Evolutionary conservation across 257 asterid genomes (phyloP).

Genomic region (Gynochthodes officinalis): DNA sequence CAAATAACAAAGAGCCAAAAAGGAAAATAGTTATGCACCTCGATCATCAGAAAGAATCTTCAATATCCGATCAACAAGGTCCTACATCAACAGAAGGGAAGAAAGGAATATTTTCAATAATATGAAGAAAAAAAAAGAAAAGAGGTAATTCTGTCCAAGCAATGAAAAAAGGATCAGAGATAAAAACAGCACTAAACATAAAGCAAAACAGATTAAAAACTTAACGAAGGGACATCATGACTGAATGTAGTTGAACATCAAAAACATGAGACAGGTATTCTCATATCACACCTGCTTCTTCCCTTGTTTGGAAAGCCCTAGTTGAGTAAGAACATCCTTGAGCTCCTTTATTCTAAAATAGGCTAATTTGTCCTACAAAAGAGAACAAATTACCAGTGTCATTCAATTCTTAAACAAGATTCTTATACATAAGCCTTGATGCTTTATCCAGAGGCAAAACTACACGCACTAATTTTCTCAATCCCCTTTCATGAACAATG

Average conservation of each 20-base stretch:
- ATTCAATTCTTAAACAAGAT: neutral
- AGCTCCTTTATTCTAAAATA: constrained; percentile 96
- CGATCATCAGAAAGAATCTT: constrained; percentile 68
- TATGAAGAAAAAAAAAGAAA: neutral
- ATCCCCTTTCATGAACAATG: neutral
- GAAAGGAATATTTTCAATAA: neutral
- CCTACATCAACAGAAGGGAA: constrained; percentile 38
- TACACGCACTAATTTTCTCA: neutral
- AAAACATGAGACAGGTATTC: neutral
- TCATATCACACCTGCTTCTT: constrained; percentile 79
- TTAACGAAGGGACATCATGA: neutral
- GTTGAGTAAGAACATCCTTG: constrained; percentile 87
- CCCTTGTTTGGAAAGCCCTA: constrained; percentile 93
- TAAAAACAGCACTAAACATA: neutral
- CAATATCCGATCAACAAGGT: constrained; percentile 89
- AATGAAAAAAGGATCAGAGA: neutral
- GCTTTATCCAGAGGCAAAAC: neutral
- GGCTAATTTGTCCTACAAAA: constrained; percentile 76
- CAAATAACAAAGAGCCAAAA: neutral
- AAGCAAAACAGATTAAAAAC: neutral
- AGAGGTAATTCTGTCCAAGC: neutral
- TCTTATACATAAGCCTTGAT: too few relatives aligned
- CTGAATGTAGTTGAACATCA: neutral
- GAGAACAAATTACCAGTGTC: constrained; percentile 4
- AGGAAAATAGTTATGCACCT: constrained; percentile 43